Evolutionary conservation across 2,329 filamentous ascomycete genomes (phyloP).

Genomic region (Sarocladium kiliense): DNA sequence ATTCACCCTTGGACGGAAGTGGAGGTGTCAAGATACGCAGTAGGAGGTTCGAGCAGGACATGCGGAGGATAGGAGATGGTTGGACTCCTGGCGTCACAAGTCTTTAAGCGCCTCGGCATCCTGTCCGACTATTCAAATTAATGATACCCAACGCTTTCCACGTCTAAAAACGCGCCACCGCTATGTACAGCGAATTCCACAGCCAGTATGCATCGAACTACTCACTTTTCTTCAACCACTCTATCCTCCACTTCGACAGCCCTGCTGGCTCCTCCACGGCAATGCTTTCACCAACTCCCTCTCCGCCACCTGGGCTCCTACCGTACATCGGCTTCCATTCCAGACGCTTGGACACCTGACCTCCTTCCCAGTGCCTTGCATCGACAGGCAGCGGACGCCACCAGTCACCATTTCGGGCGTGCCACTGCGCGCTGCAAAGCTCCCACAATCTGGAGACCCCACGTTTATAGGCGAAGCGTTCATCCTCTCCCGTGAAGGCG

Average conservation of each 20-base stretch:
- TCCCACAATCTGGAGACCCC: slow-evolving; percentile 77
- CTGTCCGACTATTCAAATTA: neutral
- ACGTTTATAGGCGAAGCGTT: slow-evolving; percentile 75
- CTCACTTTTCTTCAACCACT: slow-evolving; percentile 24
- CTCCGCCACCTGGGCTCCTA: slow-evolving; percentile 14
- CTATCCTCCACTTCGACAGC: slow-evolving; percentile 31
- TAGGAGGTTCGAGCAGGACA: slow-evolving; percentile 72
- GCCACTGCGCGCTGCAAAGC: slow-evolving; percentile 70
- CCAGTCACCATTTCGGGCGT: slow-evolving; percentile 59
- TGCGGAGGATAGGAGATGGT: slow-evolving; percentile 76
- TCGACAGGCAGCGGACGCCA: slow-evolving; percentile 64
- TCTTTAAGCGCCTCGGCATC: slow-evolving; percentile 38
- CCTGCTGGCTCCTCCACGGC: slow-evolving; percentile 33
- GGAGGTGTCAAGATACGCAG: slow-evolving; percentile 72
- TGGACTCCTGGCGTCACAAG: slow-evolving; percentile 72
- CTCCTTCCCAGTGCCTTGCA: slow-evolving; percentile 62
- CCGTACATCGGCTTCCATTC: slow-evolving; percentile 10
- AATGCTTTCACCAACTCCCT: slow-evolving; percentile 28
- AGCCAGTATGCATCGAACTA: neutral
- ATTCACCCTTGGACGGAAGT: slow-evolving; percentile 52
- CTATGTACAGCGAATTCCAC: neutral
- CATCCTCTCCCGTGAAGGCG: slow-evolving; percentile 74
- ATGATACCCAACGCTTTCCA: neutral
- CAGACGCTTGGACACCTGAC: slow-evolving; percentile 19
- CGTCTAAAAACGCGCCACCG: neutral